Conservation (phyloP, 225 moss, liverwort and hornwort genomes). For the Pseudoscleropodium purum region DNA sequence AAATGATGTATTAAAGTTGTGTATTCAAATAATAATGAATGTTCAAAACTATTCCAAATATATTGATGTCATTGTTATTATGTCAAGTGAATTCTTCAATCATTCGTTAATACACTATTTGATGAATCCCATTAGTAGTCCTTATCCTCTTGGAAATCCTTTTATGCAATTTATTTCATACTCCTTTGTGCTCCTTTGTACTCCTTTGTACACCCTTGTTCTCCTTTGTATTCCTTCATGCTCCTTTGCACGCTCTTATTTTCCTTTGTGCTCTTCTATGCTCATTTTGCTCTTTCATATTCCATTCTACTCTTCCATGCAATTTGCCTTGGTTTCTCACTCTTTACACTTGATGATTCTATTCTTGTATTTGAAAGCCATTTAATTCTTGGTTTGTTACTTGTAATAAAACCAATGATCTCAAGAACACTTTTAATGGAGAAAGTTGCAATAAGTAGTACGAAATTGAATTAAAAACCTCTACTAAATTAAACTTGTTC, state of each 20-base stretch:
- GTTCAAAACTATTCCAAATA: not conserved
- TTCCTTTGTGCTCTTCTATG: no score
- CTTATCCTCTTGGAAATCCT: rapidly evolving
- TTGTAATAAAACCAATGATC: no score
- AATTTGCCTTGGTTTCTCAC: not conserved
- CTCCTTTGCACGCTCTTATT: no score
- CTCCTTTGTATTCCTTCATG: no score
- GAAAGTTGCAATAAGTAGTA: not conserved
- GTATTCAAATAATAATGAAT: no score
- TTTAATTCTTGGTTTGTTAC: not conserved
- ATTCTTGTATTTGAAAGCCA: not conserved
- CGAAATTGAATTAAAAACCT: no score
- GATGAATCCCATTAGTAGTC: no score
- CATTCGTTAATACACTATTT: not conserved
- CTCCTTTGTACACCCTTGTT: not conserved
- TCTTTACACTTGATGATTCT: not conserved
- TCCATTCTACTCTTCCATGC: not conserved
- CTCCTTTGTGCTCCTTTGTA: not conserved
- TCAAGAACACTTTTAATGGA: not conserved
- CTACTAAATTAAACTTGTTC: not conserved
- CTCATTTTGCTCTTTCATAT: no score
- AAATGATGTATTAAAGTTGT: no score
- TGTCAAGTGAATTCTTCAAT: not conserved
- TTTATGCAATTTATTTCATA: not conserved
- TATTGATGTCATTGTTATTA: not conserved